Percentiles rank a stretch among this genome's conserved stretches.
Evolutionary conservation across 2,329 filamentous ascomycete genomes (phyloP).

Genomic region (Ophiostoma sp.): DNA sequence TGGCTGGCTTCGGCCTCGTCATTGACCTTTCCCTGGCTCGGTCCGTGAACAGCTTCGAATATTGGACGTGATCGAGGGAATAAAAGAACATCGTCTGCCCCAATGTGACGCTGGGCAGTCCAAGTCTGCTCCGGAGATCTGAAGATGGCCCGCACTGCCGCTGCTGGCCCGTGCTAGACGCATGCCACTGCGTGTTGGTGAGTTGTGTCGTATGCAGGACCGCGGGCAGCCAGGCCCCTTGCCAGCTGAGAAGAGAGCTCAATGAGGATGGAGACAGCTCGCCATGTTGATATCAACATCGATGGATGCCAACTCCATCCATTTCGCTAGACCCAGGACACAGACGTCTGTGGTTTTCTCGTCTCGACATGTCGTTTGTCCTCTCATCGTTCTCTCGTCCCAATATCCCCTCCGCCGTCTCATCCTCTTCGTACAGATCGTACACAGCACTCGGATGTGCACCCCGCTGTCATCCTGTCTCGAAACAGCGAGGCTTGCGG

Average conservation of each 20-base stretch:
- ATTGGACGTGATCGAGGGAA: too few species aligned
- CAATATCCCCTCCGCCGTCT: not conserved
- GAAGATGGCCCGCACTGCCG: not conserved
- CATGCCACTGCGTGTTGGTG: not conserved
- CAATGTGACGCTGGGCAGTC: not conserved
- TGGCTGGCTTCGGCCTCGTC: not conserved
- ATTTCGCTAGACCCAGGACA: not conserved
- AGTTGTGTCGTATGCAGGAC: not conserved
- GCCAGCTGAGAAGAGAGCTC: not conserved
- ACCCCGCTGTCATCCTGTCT: constrained; percentile 14
- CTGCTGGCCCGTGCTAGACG: constrained; percentile 11
- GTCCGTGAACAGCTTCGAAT: not conserved
- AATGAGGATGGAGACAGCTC: not conserved
- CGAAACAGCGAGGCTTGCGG: not conserved
- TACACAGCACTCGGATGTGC: not conserved
- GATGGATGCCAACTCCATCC: not conserved
- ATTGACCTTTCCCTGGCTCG: not conserved
- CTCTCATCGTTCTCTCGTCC: not conserved
- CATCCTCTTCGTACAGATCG: not conserved
- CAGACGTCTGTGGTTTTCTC: not conserved
- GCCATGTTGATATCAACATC: not conserved
- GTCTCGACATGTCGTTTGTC: not conserved
- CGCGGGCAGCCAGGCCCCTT: not conserved
- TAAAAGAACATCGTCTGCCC: not conserved
- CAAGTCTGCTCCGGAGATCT: not conserved